Base-by-base conservation (phyloP, 805 yeast genomes). In the Metschnikowia cubensis region DNA sequence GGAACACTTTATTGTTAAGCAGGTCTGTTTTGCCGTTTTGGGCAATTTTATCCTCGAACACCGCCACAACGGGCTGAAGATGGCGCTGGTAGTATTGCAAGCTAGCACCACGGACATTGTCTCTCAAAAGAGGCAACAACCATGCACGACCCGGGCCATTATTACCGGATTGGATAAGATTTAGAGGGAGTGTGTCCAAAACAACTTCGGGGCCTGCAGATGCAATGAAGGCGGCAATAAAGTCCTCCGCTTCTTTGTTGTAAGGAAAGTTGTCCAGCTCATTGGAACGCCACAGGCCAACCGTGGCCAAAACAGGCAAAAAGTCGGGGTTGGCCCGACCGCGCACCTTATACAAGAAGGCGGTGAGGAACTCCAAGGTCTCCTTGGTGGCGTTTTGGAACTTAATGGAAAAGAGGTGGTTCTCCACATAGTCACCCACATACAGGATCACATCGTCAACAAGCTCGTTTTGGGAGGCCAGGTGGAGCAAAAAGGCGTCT, bases 81-180 rank as follows among this genome's bases (percentile, higher is more conserved):
- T 83, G 74, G 20, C 68, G 67, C 51, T 79, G 76, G 68, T 82
- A 94, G 63, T 76, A 88, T 0, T 77, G 71, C 49, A 94, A 72
- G 42, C 77, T 75, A 1, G 97, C 85, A 59, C 82, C 79, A 59
- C 84, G 79, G 25, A 89, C 86, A 60, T 88, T 83, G 60, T 91
- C 97, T 70, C 97, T 85, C 53, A 94, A 77, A 33, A 94, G 65
- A 10, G 99, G 99, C 56, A 94, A 77, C 59, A 94, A 63, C 97
- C 98, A 94, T 42, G 97, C 97, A 64, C 98, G 81, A 42, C 97
- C 97, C n/a, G 84, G 78, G 4, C 85, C 81, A 31, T 76, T 74
- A 15, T 21, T 4, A 25, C 29, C 45, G 38, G 46, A n/a, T n/a
- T 15, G 22, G 22, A n/a, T 7, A 59, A 94, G 75, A 62, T 92